Percentiles rank a stretch among this genome's conserved stretches.
Evolutionary conservation across 768 basidiomycete genomes (phyloP).

Genomic region (Naganishia kalamii): DNA sequence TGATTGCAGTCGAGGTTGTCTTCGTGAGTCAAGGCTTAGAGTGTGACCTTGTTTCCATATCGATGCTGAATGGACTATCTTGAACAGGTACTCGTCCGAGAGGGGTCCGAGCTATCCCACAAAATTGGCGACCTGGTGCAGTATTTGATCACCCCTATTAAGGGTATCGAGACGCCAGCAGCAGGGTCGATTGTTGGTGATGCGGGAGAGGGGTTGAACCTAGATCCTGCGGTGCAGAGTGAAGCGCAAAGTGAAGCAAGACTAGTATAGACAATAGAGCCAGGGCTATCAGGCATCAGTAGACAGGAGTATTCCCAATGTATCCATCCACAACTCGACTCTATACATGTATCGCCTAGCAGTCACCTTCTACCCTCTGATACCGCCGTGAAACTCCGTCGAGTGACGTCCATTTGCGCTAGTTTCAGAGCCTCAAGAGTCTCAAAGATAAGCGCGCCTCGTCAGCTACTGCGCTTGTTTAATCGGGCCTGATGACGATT

Average conservation of each 20-base stretch:
- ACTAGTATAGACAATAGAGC: background rate
- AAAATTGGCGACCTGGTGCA: slow-evolving; percentile 7
- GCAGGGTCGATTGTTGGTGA: background rate
- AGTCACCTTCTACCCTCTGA: background rate
- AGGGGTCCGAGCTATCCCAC: slow-evolving; percentile 6
- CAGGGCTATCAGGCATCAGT: too few relatives aligned
- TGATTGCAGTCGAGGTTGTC: slow-evolving; percentile 91
- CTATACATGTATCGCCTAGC: too few relatives aligned
- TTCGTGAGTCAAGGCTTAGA: slow-evolving; percentile 54
- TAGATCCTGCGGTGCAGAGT: background rate
- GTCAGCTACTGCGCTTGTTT: too few relatives aligned
- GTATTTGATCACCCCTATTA: slow-evolving; percentile 1
- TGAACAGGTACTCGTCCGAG: background rate
- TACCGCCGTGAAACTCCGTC: background rate
- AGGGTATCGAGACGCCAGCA: background rate
- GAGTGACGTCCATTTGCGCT: background rate
- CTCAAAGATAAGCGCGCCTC: background rate
- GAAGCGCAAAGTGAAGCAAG: background rate
- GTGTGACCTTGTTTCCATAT: background rate
- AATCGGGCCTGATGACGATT: too few relatives aligned
- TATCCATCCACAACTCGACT: background rate
- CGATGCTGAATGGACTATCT: background rate
- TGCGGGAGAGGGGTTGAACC: background rate
- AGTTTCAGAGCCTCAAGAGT: background rate
- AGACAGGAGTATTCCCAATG: background rate